These are phyloP conservation scores for Byssoonygena ceratinophila DNA, from an alignment of 2,329 filamentous ascomycete species.

Conservation along the genomic window DNA sequence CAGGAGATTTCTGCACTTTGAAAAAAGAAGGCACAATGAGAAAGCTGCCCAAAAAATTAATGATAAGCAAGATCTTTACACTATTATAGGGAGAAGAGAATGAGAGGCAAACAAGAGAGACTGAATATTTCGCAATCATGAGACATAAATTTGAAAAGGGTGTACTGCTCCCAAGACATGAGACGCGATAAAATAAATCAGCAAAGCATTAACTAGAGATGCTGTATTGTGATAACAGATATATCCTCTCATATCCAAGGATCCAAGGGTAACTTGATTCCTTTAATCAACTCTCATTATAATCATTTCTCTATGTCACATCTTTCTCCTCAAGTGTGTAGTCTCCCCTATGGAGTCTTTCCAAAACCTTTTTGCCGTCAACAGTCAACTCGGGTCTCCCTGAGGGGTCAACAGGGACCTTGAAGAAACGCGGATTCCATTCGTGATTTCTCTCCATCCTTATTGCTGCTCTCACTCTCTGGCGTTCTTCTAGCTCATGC, in stretches of 20 bases:
- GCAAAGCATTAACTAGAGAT: no score
- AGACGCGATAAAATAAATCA: no score
- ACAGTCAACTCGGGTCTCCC: conserved; percentile 54
- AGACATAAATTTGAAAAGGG: no score
- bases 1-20: no score
- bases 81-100: background rate
- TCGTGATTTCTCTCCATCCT: conserved; percentile 57
- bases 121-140: background rate
- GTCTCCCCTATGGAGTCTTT: conserved; percentile 45
- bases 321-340: conserved; percentile 39
- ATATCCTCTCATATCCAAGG: no score
- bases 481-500: conserved; percentile 80
- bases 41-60: no score
- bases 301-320: background rate
- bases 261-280: no score
- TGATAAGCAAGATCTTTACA: no score
- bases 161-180: no score
- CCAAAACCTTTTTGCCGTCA: conserved; percentile 50
- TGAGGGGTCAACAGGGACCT: conserved; percentile 46
- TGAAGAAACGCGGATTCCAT: conserved; percentile 87
- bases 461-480: conserved; percentile 73
- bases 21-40: no score
- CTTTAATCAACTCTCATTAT: no score
- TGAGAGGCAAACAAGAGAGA: background rate
- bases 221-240: no score